Evolutionary conservation across 495 filamentous ascomycete species (phyloP).

Genomic region (Cercophora samala): DNA sequence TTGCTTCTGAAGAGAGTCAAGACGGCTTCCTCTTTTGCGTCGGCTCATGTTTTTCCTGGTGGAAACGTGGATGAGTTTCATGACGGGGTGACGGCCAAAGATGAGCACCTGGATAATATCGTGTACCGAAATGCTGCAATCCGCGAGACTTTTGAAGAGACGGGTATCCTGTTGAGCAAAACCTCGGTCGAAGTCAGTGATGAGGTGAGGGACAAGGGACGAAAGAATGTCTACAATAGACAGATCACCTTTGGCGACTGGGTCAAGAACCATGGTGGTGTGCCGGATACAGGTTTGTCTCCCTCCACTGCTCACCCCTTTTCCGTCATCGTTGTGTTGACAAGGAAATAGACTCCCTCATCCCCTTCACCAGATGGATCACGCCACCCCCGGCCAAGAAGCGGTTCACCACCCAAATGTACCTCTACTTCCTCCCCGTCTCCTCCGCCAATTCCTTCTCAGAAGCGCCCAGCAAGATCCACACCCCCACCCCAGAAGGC

Average conservation of each 20-base stretch:
- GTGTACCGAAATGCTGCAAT: conserved; percentile 77
- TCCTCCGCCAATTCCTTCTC: neutral
- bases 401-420: conserved; percentile 93
- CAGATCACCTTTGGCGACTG: conserved; percentile 52
- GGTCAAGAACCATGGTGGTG: neutral
- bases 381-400: conserved; percentile 69
- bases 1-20: conserved; percentile 83
- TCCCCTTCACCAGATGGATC: conserved; percentile 89
- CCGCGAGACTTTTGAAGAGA: conserved; percentile 92
- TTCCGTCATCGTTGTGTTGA: neutral
- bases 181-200: conserved; percentile 56
- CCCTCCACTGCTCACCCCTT: neutral
- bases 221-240: conserved; percentile 62
- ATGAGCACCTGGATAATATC: conserved; percentile 59
- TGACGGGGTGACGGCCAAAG: conserved; percentile 59
- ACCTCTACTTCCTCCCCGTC: conserved; percentile 86
- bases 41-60: conserved; percentile 95
- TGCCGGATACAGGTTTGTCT: conserved; percentile 4
- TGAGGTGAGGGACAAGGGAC: conserved; percentile 58
- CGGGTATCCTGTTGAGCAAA: conserved; percentile 67
- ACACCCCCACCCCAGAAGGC: neutral
- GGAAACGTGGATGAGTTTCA: conserved; percentile 72
- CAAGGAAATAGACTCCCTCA: conserved; percentile 52
- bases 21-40: conserved; percentile 78
- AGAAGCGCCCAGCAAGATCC: conserved; percentile 51